Evolutionary conservation across 352 stramenopile species (phyloP).

Genomic region (Phytophthora niederhauseri): DNA sequence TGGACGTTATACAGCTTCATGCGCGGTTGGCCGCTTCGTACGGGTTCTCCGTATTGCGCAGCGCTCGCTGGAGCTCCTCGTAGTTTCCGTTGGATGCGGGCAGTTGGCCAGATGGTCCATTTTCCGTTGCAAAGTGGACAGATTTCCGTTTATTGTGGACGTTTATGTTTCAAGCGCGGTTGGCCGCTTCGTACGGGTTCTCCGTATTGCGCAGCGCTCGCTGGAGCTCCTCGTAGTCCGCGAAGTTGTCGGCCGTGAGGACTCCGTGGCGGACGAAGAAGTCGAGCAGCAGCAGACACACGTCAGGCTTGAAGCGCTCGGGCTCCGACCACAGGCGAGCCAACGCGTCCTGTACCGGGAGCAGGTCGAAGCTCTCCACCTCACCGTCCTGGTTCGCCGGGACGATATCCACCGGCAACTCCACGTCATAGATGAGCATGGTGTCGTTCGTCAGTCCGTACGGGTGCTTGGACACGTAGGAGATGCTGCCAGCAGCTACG

Average conservation of each 20-base stretch:
- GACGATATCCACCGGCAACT: slow-evolving; percentile 43
- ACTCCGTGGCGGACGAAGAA: slow-evolving; percentile 70
- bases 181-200: slow-evolving; percentile 38
- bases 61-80: slow-evolving; percentile 42
- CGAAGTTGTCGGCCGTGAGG: slow-evolving; percentile 62
- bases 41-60: slow-evolving; percentile 33
- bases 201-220: slow-evolving; percentile 31
- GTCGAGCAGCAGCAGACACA: slow-evolving; percentile 69
- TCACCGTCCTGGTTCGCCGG: slow-evolving; percentile 63
- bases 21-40: slow-evolving; percentile 34
- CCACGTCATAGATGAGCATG: slow-evolving; percentile 76
- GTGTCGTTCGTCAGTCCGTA: slow-evolving; percentile 69
- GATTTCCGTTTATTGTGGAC: slow-evolving; percentile 3
- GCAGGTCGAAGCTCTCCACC: slow-evolving; percentile 68
- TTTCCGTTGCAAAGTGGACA: slow-evolving; percentile 11
- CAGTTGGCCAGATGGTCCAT: slow-evolving; percentile 3
- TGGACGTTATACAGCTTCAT: not conserved
- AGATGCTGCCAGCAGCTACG: slow-evolving; percentile 53
- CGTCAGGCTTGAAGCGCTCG: slow-evolving; percentile 73
- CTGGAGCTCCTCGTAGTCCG: slow-evolving; percentile 53
- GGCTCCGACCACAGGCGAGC: slow-evolving; percentile 46
- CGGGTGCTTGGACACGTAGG: slow-evolving; percentile 59
- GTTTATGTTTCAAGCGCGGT: slow-evolving; percentile 3
- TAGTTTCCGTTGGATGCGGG: slow-evolving; percentile 38
- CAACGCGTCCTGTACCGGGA: slow-evolving; percentile 46